Base-by-base conservation (phyloP, 805 yeast species). In the Brettanomyces naardenensis region DNA sequence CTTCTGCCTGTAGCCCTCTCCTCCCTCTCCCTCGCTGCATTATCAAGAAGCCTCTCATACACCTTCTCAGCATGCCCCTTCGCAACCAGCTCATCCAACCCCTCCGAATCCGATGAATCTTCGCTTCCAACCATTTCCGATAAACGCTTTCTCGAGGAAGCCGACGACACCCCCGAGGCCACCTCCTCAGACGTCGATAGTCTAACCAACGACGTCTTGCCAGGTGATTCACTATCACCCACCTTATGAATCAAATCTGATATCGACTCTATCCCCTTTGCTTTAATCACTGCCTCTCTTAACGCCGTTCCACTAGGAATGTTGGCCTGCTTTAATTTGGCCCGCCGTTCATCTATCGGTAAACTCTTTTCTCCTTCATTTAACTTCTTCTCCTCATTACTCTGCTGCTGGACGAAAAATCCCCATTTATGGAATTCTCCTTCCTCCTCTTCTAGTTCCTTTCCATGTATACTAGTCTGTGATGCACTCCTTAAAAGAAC, bases 401-500 rank as follows among this genome's bases (percentile, higher is more conserved):
- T 53, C 43, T 80, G 75, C 51, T 77, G 85, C 53, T 79, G 83
- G 46, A 86, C 78, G 50, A 76, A 84, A 51, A 78, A 75, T 15
- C 95, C 95, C 78, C 87, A 78, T 61, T 82, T 78, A 58, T 85
- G 95, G 45, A 87, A 71, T 52, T 84, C 95, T 49, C 96, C 97
- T 64, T 88, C 97, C 55, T 88, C 97, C 43, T 78, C 79, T 54
- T 87, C 95, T 57, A 83, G 86, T 45, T 73, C 74, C 56, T 75
- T 80, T 13, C 88, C 86, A 51, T 82, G 77, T 9, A 72, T 49
- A 7, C 84, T 71, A 1, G 83, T 78, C 44, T 75, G 81, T 0
- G 86, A 78, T 4, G 73, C 62, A 4, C 79, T 74, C 46, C 80
- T 68, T 59, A 78, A 70, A 44, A 80, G 61, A 17, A 82, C 78